Percentiles rank a stretch among this genome's conserved stretches.
Conservation (phyloP, 768 basidiomycete genomes). For the Tulasnella calospora region DNA sequence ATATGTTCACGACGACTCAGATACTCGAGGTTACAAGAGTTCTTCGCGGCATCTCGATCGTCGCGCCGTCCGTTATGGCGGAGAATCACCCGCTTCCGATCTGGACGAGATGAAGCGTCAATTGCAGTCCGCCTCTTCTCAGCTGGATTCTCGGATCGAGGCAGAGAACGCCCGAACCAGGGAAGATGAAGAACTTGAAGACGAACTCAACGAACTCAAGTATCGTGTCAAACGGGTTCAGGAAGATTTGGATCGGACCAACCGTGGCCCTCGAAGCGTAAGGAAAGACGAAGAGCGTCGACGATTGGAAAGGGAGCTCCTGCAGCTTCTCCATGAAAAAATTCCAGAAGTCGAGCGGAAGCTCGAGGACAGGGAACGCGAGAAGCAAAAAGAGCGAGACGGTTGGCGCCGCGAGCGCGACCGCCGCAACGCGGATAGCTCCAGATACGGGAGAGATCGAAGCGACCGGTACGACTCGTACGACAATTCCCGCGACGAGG, state of each 20-base stretch:
- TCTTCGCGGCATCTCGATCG: conserved; percentile 81
- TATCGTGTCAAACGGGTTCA: conserved; percentile 81
- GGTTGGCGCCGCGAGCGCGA: conserved; percentile 78
- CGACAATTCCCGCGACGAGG: conserved; percentile 38
- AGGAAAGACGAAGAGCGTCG: conserved; percentile 82
- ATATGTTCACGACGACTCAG: conserved; percentile 72
- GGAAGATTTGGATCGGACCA: conserved; percentile 86
- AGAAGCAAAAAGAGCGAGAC: conserved; percentile 69
- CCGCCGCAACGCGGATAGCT: conserved; percentile 68
- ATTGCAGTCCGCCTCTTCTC: conserved; percentile 69
- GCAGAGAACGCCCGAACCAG: conserved; percentile 55
- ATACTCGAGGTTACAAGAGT: conserved; percentile 71
- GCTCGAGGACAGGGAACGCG: conserved; percentile 71
- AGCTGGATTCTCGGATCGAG: conserved; percentile 71
- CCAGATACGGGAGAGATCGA: conserved; percentile 42
- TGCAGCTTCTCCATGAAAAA: conserved; percentile 81
- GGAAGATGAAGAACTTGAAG: conserved; percentile 87
- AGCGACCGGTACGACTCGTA: conserved; percentile 30
- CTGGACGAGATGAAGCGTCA: conserved; percentile 82
- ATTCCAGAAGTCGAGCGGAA: conserved; percentile 86
- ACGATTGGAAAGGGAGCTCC: conserved; percentile 79
- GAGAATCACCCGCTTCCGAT: conserved; percentile 64
- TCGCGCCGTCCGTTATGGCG: conserved; percentile 63
- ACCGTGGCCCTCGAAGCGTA: conserved; percentile 62
- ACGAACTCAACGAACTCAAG: conserved; percentile 80